Evolutionary conservation across 75 land plant genomes (phyloP).

Genomic region (Pinus albicaulis): DNA sequence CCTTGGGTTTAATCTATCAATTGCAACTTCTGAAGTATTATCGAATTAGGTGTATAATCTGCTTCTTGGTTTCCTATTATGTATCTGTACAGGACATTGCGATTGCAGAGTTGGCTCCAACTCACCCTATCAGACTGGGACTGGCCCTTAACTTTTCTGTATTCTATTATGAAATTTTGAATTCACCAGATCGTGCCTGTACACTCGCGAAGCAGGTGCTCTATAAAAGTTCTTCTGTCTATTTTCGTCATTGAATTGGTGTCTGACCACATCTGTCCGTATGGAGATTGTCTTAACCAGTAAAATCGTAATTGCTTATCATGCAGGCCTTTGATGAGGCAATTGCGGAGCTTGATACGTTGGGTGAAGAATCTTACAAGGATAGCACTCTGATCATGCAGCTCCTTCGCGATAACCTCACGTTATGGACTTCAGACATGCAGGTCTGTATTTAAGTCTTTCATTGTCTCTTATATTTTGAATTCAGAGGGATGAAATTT

Average conservation of each 20-base stretch:
- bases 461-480: not conserved
- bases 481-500: not conserved
- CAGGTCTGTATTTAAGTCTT: slow-evolving; percentile 34
- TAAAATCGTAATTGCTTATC: not conserved
- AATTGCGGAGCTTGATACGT: slow-evolving; percentile 65
- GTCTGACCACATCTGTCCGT: too few relatives aligned
- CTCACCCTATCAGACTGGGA: slow-evolving; percentile 59
- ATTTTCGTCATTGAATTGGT: too few relatives aligned
- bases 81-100: slow-evolving; percentile 38
- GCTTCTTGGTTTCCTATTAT: not conserved
- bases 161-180: slow-evolving; percentile 59
- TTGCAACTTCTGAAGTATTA: not conserved
- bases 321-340: slow-evolving; percentile 75
- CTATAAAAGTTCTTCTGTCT: not conserved
- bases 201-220: slow-evolving; percentile 50
- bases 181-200: slow-evolving; percentile 60
- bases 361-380: slow-evolving; percentile 78
- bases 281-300: too few relatives aligned
- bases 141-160: slow-evolving; percentile 61
- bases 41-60: not conserved
- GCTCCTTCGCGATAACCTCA: slow-evolving; percentile 63
- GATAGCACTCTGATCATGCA: slow-evolving; percentile 78
- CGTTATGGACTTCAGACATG: slow-evolving; percentile 72
- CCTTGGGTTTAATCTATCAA: not conserved
- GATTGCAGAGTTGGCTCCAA: slow-evolving; percentile 41